phyloP scores from a whole-genome alignment of 176 grass and related monocot species.

The Avena atlantica region DNA sequence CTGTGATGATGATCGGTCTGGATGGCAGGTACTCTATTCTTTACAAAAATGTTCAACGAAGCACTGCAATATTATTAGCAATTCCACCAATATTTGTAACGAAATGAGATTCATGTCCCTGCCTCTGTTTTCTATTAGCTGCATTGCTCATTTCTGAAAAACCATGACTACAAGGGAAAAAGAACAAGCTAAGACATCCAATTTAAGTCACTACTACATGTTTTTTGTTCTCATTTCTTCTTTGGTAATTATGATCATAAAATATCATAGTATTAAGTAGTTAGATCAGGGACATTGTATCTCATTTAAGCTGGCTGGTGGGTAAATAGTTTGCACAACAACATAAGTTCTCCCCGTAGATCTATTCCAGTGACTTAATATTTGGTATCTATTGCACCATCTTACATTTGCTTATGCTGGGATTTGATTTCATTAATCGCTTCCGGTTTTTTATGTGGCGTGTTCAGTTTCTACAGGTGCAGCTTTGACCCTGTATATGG shows the following conservation, averaged over 20 bases:
- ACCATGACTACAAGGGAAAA: neutral
- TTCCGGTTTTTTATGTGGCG: conserved; percentile 1
- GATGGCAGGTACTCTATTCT: conserved; percentile 68
- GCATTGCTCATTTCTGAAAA: conserved; percentile 1
- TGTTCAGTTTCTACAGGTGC: conserved; percentile 70
- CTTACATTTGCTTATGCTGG: neutral
- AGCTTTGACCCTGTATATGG: conserved; percentile 69
- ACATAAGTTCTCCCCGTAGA: neutral
- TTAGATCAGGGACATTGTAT: neutral
- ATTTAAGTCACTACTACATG: neutral
- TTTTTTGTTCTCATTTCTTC: neutral
- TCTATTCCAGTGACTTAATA: conserved; percentile 4
- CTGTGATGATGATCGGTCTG: conserved; percentile 67
- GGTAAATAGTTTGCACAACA: neutral
- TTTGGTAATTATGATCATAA: conserved; percentile 18
- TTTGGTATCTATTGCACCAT: neutral
- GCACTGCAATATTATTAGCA: neutral
- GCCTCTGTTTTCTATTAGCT: neutral
- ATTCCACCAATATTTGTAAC: neutral
- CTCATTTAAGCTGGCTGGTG: neutral
- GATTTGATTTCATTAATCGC: neutral
- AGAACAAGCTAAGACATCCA: neutral
- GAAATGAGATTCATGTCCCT: conserved; percentile 19
- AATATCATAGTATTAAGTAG: conserved; percentile 2
- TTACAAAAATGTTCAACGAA: neutral